Base-by-base conservation (phyloP, 1,284 basidiomycete species). In the Boletus semigastroideus region DNA sequence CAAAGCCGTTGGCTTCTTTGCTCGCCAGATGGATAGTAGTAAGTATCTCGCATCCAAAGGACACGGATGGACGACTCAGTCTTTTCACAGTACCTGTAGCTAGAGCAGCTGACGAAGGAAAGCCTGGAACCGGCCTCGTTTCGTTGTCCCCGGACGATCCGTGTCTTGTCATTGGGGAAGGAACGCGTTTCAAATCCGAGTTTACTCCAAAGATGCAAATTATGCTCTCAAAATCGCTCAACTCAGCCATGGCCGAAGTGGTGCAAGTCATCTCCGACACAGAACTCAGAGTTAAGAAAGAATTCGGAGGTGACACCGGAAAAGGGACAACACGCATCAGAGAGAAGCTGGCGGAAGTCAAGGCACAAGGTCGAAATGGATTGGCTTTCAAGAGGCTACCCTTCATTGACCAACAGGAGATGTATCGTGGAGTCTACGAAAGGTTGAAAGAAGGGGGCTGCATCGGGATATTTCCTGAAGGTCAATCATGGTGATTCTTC, bases 381-480 rank as follows among this genome's bases (percentile, higher is more conserved):
- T 59, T 93, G 42, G 73, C 82, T 28, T 94, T 83, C 78, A 94
- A 93, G 70, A 77, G 76, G 37, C 71, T 97, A 53, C 92, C 92
- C 1, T 87, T 87, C 66, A 85, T 98, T 54, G 90, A 97, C 73
- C 95, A 98, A 70, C 84, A 90, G 55, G 84, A 93, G 56, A 98
- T 98, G 87, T 99, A 98, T 70, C 85, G 88, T 20, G 83, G 93
- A 56, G 97, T 99, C 5, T 99, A 98, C 70, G 80, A 92, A 62
- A 84, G 86, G 56, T 76, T 99, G 54, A 91, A 87, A 54, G 83
- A 90, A 49, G 92, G 92, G 16, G 93, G 93, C 11, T 87, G 88
- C 61, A 94, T 98, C 58, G 93, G 94, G 45, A 96, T 98, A 59
- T 98, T 98, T 68, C 95, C 95, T 42, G 95, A 98, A 86, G 94